Evolutionary conservation across 2,329 filamentous ascomycete genomes (phyloP).

Genomic region (Paracoccidioides lutzii): DNA sequence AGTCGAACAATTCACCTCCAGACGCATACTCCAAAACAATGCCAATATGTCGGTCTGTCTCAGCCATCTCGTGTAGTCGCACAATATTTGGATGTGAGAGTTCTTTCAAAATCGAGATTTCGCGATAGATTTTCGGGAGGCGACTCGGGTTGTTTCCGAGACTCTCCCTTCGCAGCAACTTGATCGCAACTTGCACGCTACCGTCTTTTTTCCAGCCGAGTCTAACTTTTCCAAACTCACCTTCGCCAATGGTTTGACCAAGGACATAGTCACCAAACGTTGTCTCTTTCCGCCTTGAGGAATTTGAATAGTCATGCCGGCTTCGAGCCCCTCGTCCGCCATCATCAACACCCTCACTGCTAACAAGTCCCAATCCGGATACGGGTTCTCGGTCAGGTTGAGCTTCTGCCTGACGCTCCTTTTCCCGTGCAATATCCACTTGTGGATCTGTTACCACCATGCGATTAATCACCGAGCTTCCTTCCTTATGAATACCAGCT

Average conservation of each 20-base stretch:
- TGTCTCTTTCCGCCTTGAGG: constrained; percentile 54
- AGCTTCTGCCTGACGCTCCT: constrained; percentile 54
- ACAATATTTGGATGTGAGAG: constrained; percentile 96
- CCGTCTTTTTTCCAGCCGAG: constrained; percentile 96
- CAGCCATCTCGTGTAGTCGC: constrained; percentile 92
- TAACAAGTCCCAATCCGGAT: constrained; percentile 37
- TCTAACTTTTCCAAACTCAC: constrained; percentile 97
- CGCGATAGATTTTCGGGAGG: constrained; percentile 91
- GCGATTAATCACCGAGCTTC: constrained; percentile 65
- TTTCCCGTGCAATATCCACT: constrained; percentile 58
- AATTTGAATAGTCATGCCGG: constrained; percentile 46
- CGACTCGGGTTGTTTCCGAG: constrained; percentile 79
- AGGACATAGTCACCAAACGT: constrained; percentile 94
- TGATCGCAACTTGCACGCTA: constrained; percentile 90
- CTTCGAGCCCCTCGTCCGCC: constrained; percentile 24
- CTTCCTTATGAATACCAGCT: constrained; percentile 55
- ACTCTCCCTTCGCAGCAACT: constrained; percentile 85
- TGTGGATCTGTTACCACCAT: constrained; percentile 64
- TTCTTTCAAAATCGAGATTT: constrained; percentile 79
- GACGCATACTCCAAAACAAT: constrained; percentile 98
- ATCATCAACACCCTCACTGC: constrained; percentile 39
- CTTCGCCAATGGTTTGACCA: constrained; percentile 90
- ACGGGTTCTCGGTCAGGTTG: constrained; percentile 31
- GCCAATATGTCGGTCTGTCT: constrained; percentile 92
- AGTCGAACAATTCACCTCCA: constrained; percentile 93